These are phyloP conservation scores for Cochlearia excelsa DNA, from an alignment of 345 rosid genomes.

Conservation along the genomic window DNA sequence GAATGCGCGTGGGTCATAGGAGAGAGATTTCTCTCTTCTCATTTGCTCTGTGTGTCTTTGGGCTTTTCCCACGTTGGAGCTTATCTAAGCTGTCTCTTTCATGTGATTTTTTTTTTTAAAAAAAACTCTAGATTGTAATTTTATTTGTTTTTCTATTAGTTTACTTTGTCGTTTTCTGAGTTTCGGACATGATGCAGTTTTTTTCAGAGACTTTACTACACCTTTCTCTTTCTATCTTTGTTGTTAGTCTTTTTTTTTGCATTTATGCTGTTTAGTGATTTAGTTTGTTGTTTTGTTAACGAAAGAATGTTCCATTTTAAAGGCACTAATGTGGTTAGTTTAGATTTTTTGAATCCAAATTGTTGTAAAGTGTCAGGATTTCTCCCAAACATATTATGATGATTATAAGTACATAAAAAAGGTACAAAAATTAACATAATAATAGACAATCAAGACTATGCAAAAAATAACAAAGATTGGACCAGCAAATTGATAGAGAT, in stretches of 20 bases:
- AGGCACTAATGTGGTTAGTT: constrained; percentile 12
- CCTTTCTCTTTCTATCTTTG: not conserved
- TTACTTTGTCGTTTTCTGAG: constrained; percentile 30
- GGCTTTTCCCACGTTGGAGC: constrained; percentile 39
- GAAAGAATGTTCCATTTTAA: constrained; percentile 34
- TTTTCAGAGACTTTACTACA: constrained; percentile 25
- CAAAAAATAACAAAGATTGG: constrained; percentile 5
- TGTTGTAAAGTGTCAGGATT: constrained; percentile 23
- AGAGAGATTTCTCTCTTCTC: constrained; percentile 8
- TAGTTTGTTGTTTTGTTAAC: constrained; percentile 19
- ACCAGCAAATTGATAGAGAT: constrained; percentile 19
- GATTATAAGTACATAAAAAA: constrained; percentile 24
- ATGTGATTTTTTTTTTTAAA: constrained; percentile 17
- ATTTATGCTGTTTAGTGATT: not conserved
- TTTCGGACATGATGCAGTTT: constrained; percentile 33
- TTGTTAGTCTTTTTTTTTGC: not conserved
- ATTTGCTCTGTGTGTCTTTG: constrained; percentile 30
- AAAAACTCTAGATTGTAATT: not conserved
- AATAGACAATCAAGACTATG: not conserved
- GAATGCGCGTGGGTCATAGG: constrained; percentile 26
- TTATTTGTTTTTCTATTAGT: not conserved
- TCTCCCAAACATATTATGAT: constrained; percentile 4
- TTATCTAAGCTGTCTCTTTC: constrained; percentile 40
- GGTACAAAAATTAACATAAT: constrained; percentile 19
- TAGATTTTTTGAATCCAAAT: constrained; percentile 14